Evolutionary conservation across 129 eudicot species (phyloP).

Genomic region (Glebionis coronaria): DNA sequence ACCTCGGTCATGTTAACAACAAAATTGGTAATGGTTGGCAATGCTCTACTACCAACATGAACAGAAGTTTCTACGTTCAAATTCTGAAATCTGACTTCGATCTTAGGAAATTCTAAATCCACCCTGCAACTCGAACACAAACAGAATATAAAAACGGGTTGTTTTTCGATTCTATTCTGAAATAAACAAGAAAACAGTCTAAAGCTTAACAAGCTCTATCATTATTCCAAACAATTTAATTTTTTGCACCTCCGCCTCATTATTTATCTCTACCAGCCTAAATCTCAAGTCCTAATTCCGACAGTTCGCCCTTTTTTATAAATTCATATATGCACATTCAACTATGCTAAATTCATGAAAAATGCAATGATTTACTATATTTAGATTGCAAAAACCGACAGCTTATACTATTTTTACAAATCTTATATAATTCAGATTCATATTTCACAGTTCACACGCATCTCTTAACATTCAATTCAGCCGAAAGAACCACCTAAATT

Average conservation of each 20-base stretch:
- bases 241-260: slow-evolving; percentile 14
- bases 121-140: slow-evolving; percentile 58
- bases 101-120: slow-evolving; percentile 81
- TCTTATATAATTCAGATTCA: too few species aligned
- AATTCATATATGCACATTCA: neutral
- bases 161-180: slow-evolving; percentile 12
- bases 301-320: neutral
- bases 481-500: neutral
- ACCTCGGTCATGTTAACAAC: slow-evolving; percentile 95
- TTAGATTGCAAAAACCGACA: too few species aligned
- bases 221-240: neutral
- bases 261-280: neutral
- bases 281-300: neutral
- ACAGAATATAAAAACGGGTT: slow-evolving; percentile 7
- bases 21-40: slow-evolving; percentile 94
- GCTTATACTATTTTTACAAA: too few species aligned
- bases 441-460: too few species aligned
- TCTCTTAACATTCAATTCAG: too few species aligned
- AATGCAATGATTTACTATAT: too few species aligned
- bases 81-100: slow-evolving; percentile 85
- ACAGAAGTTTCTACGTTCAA: slow-evolving; percentile 72
- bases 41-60: slow-evolving; percentile 90
- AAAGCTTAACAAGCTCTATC: neutral
- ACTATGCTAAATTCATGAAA: too few species aligned
- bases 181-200: neutral